Evolutionary conservation across 78 protist genomes (phyloP).

Genomic region (Creolimax fragrantissima): DNA sequence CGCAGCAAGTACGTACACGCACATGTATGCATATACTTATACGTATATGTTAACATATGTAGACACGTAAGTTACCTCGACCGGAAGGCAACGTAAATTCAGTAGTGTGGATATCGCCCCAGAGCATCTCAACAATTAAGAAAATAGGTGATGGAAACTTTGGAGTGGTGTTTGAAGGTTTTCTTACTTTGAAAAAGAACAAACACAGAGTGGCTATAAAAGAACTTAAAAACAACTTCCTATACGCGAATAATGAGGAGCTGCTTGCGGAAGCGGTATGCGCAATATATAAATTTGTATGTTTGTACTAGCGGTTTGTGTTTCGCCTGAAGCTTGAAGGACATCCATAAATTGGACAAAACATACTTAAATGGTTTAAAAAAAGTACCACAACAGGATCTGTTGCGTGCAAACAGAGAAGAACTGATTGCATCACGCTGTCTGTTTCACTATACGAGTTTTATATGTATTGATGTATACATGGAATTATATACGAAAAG

Average conservation of each 20-base stretch:
- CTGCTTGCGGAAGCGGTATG: neutral
- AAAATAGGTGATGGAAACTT: neutral
- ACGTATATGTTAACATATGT: neutral
- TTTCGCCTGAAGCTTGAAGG: too few relatives aligned
- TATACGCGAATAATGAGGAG: neutral
- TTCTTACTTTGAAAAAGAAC: neutral
- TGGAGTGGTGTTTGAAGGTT: neutral
- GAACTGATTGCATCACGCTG: too few relatives aligned
- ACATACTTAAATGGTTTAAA: too few relatives aligned
- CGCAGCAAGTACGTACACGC: too few relatives aligned
- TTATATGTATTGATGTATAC: too few relatives aligned
- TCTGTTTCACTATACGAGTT: too few relatives aligned
- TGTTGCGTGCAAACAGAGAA: too few relatives aligned
- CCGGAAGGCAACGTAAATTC: neutral
- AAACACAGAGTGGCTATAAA: neutral
- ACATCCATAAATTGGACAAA: too few relatives aligned
- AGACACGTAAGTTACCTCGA: neutral
- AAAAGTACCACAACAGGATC: too few relatives aligned
- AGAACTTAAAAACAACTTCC: neutral
- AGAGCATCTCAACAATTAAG: neutral
- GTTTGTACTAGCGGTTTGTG: too few relatives aligned
- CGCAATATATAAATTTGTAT: neutral
- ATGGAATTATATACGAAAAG: too few relatives aligned
- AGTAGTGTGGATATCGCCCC: too few relatives aligned
- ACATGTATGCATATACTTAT: neutral